phyloP scores from a whole-genome alignment of 805 yeast species.

The Groenewaldozyma tartarivorans region DNA sequence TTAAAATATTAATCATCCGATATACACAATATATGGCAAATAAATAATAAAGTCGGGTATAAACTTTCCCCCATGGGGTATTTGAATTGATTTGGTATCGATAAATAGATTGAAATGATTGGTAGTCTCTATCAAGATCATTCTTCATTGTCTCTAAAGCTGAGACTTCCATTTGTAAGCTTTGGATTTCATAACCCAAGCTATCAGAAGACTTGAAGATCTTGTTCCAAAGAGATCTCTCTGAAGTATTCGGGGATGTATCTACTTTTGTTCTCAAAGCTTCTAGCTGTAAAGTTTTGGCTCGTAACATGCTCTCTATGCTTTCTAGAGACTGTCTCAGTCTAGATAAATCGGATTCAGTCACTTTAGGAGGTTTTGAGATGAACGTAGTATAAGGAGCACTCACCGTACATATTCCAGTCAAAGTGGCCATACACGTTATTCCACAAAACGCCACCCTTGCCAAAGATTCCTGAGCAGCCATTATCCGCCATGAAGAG shows the following conservation, averaged over 20 bases:
- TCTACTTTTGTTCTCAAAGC: constrained; percentile 17
- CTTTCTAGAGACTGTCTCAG: constrained; percentile 22
- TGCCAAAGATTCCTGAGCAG: constrained; percentile 20
- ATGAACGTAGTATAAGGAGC: constrained; percentile 32
- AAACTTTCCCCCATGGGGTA: constrained; percentile 26
- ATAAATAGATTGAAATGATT: constrained; percentile 17
- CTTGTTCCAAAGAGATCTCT: constrained; percentile 20
- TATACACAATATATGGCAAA: constrained; percentile 34
- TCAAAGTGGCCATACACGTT: constrained; percentile 31
- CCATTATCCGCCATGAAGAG: constrained; percentile 8
- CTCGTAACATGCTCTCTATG: constrained; percentile 23
- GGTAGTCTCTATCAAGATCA: constrained; percentile 27
- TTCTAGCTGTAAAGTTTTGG: constrained; percentile 1
- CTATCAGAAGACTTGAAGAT: constrained; percentile 19
- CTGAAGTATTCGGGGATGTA: constrained; percentile 6
- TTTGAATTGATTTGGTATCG: constrained; percentile 18
- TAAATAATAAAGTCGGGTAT: constrained; percentile 19
- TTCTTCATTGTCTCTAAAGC: constrained; percentile 25
- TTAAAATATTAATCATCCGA: constrained; percentile 27
- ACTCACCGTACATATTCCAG: constrained; percentile 33
- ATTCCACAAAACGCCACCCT: constrained; percentile 32
- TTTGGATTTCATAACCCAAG: constrained; percentile 11
- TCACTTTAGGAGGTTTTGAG: constrained; percentile 17
- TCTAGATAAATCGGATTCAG: constrained; percentile 24
- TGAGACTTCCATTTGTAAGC: constrained; percentile 24